Percentiles rank a stretch among this genome's conserved stretches.
These are phyloP conservation scores for Scheffersomyces titani DNA, from an alignment of 1,139 yeast species.

Conservation along the genomic window DNA sequence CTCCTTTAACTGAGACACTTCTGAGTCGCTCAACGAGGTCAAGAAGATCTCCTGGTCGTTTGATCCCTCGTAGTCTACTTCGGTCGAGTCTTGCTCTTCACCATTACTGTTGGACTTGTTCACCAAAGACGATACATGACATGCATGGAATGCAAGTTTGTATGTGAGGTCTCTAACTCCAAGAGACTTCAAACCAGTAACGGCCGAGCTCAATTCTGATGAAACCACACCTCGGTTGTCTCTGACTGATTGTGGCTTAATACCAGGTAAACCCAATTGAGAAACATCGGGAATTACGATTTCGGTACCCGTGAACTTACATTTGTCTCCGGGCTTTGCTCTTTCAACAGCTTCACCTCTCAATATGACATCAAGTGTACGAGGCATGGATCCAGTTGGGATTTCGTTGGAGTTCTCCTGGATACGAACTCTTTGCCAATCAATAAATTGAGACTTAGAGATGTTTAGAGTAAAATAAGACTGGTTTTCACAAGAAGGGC, in stretches of 20 bases:
- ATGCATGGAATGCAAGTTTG: slow-evolving; percentile 86
- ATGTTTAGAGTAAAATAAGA: slow-evolving; percentile 83
- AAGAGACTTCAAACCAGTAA: slow-evolving; percentile 77
- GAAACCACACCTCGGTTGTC: slow-evolving; percentile 56
- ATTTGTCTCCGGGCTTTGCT: slow-evolving; percentile 97
- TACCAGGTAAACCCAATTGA: slow-evolving; percentile 95
- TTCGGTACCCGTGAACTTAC: slow-evolving; percentile 93
- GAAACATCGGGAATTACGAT: slow-evolving; percentile 95
- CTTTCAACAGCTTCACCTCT: slow-evolving; percentile 95
- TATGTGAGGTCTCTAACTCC: slow-evolving; percentile 96
- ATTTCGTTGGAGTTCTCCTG: slow-evolving; percentile 96
- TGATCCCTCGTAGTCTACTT: slow-evolving; percentile 34
- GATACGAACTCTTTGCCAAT: slow-evolving; percentile 96
- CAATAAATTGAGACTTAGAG: slow-evolving; percentile 82
- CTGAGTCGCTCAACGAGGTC: slow-evolving; percentile 78
- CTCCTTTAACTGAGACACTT: slow-evolving; percentile 78
- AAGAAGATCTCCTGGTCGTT: slow-evolving; percentile 79
- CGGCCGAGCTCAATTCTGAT: slow-evolving; percentile 82
- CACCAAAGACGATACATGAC: slow-evolving; percentile 71
- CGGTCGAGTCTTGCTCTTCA: slow-evolving; percentile 25
- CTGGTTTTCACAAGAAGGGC: slow-evolving; percentile 89
- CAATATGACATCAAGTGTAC: slow-evolving; percentile 89
- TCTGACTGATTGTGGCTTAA: slow-evolving; percentile 80
- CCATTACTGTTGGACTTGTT: slow-evolving; percentile 46
- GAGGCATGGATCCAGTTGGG: slow-evolving; percentile 99